Evolutionary conservation across 2,329 filamentous ascomycete species (phyloP).

Genomic region (Fusarium metavorans): DNA sequence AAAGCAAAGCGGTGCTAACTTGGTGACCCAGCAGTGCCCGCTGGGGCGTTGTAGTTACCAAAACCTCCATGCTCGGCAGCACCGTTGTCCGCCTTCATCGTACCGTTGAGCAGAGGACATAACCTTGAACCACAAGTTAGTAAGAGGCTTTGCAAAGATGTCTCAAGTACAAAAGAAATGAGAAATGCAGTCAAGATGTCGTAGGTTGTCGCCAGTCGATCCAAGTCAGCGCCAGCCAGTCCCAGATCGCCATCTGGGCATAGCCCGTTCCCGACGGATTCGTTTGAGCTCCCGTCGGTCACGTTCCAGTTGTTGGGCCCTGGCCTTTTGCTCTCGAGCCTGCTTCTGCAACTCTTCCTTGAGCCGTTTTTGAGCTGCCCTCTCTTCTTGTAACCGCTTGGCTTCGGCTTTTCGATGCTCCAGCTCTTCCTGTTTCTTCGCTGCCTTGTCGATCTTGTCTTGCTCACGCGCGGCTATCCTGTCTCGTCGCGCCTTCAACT

Average conservation of each 20-base stretch:
- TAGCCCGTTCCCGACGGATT: constrained; percentile 29
- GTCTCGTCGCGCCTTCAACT: constrained; percentile 27
- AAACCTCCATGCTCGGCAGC: constrained; percentile 70
- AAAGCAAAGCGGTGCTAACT: constrained; percentile 19
- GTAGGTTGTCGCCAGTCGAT: constrained; percentile 4
- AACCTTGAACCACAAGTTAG: constrained; percentile 64
- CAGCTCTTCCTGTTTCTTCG: constrained; percentile 31
- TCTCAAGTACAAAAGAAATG: constrained; percentile 22
- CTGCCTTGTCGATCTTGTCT: constrained; percentile 19
- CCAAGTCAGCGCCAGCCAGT: constrained; percentile 32
- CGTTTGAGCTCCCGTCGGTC: constrained; percentile 28
- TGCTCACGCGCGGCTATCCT: constrained; percentile 20
- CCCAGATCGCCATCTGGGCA: constrained; percentile 38
- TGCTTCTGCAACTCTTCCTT: constrained; percentile 34
- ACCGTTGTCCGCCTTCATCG: constrained; percentile 72
- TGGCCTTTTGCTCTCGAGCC: constrained; percentile 27
- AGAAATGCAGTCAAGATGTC: not conserved
- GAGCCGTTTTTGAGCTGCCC: constrained; percentile 25
- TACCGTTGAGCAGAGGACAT: constrained; percentile 88
- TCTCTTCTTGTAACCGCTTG: constrained; percentile 27
- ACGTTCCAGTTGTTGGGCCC: constrained; percentile 22
- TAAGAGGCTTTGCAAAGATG: constrained; percentile 16
- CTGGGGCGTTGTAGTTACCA: constrained; percentile 63
- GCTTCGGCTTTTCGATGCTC: constrained; percentile 29
- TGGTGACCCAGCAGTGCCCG: constrained; percentile 51